Base-by-base conservation (phyloP, 495 filamentous ascomycete species). In the Trichoderma parareesei region DNA sequence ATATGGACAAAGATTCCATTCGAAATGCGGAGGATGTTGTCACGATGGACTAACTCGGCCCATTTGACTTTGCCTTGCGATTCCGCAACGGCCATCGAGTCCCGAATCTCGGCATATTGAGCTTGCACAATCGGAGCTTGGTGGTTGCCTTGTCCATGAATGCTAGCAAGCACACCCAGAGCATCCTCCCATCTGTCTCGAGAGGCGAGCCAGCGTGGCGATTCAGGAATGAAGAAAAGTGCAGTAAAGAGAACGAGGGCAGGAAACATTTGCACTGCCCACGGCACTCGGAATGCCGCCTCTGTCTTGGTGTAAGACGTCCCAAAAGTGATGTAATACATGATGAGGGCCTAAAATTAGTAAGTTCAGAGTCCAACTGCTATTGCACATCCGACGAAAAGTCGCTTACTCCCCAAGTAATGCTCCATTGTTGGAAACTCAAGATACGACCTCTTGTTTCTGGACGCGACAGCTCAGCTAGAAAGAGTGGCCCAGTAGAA, bases 1-100 rank as follows among this genome's bases (percentile, higher is more conserved):
- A 63, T 48, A 37, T 63, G 61, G n/a, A 63, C 61, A 14, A 63
- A 63, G n/a, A 63, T 46, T 13, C 61, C 61, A 37, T 63, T 46
- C 16, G 46, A 35, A 27, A 48, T 48, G 16, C 61, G 61, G 5
- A 46, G 61, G 11, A 63, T 18, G 14, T 63, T 63, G 40, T 63
- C 61, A 5, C 18, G 42, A 40, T 63, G 61, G 18, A 63, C 14
- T 16, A 63, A 37, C 41, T 63, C 61, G 7, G 41, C 6, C 61
- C 61, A 63, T 20, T 43, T 63, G 5, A 63, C 61, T 20, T 46
- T 33, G 11, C 61, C 61, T 20, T 44, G 41, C 27, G 61, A 42
- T 35, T 46, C 11, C 5, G 41, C n/a, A 35, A 63, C 10, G 9
- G 41, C 61, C 10, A 63, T 63, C 4, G 61, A 63, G 4, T 63